Evolutionary conservation across 2,329 filamentous ascomycete genomes (phyloP), one percentile per base, ranked within the genome.

Genomic region (Alternaria angustiovoidea): DNA sequence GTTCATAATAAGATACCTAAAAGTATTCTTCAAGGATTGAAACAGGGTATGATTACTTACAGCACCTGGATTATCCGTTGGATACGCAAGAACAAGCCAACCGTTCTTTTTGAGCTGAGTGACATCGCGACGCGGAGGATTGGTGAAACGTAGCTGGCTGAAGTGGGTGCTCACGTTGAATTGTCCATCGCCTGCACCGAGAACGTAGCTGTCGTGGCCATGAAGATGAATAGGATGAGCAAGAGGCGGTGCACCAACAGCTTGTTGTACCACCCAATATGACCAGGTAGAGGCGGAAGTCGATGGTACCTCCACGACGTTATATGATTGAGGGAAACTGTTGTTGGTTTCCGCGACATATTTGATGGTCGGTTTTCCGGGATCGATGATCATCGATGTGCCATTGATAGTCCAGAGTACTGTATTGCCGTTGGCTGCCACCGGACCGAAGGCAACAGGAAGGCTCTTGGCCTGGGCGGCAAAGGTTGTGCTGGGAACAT

Each of bases 11-110:
- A 5, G 9, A 41, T 41, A 7, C 9, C 18, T 14, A 9, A 7
- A n/a, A 22, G 5, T 11, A 22, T 18, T 20, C 12, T n/a, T 22
- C 7, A 8, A 5, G 20, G 12, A 36, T n/a, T 22, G 4, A 5
- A 4, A n/a, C 5, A 49, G 14, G 1, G 8, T 6, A n/a, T 1
- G 7, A n/a, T 36, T 0, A 49, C 46, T 49, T 49, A 49, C 46
- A 14, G 72, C 71, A 20, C 85, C 85, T 3, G 85, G 84, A 68
- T 86, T 86, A 53, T 80, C 77, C 2, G 82, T 82, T 48, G 75
- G 69, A 71, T 85, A 85, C 38, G 84, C 83, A 38, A 87, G 70
- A 22, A 86, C 82, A 11, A 80, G 81, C 69, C 82, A 82, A 6
- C 77, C 78, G 3, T 54, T 54, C 4, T 54, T 65, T 0, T 67